Conservation (phyloP, 2,329 filamentous ascomycete species). For the Aspergillus hiratsukae region DNA sequence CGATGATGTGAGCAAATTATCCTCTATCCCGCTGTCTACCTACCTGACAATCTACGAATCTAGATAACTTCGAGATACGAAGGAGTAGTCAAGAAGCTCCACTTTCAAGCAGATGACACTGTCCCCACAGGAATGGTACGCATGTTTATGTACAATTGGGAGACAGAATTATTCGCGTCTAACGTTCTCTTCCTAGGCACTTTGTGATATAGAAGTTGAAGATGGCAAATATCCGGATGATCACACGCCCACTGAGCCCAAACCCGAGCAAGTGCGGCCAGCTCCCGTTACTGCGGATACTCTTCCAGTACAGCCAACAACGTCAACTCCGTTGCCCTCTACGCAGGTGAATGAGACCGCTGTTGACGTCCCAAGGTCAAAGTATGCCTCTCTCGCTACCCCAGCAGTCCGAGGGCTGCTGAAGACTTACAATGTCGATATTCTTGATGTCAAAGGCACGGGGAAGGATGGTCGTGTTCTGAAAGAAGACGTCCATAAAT, state of each 20-base stretch:
- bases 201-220: slow-evolving; percentile 92
- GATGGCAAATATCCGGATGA: slow-evolving; percentile 66
- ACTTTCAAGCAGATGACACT: slow-evolving; percentile 95
- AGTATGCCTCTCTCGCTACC: slow-evolving; percentile 73
- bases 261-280: slow-evolving; percentile 21
- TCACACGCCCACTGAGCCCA: slow-evolving; percentile 24
- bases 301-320: slow-evolving; percentile 15
- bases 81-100: slow-evolving; percentile 90
- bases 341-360: slow-evolving; percentile 3
- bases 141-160: not conserved
- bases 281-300: slow-evolving; percentile 10
- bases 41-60: slow-evolving; percentile 33
- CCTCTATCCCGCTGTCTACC: not conserved
- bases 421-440: slow-evolving; percentile 73
- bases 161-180: slow-evolving; percentile 3
- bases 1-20: slow-evolving; percentile 46
- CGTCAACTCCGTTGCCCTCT: slow-evolving; percentile 1
- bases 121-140: slow-evolving; percentile 76
- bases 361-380: slow-evolving; percentile 42
- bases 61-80: slow-evolving; percentile 95
- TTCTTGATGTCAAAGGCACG: slow-evolving; percentile 73
- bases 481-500: slow-evolving; percentile 84
- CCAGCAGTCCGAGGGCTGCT: slow-evolving; percentile 86
- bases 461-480: slow-evolving; percentile 86
- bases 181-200: slow-evolving; percentile 52